Base-by-base conservation (phyloP, 495 filamentous ascomycete species). In the Corynascus novoguineensis region DNA sequence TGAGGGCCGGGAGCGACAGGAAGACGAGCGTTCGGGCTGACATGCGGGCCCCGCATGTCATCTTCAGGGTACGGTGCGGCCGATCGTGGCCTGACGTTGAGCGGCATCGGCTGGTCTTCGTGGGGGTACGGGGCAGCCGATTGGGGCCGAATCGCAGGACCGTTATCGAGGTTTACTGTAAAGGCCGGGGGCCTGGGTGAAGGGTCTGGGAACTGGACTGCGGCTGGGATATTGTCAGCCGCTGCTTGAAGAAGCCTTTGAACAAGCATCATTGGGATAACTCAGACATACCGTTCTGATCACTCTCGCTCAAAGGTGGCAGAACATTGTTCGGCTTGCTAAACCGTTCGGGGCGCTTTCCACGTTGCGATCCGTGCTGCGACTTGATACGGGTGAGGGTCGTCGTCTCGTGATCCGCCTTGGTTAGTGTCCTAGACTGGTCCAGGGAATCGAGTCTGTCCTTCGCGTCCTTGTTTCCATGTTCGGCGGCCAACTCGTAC, bases 381-480 rank as follows among this genome's bases (percentile, higher is more conserved):
- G 92, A 95, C 70, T 92, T 92, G 74, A 98, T 97, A 28, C 89
- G 83, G 17, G 83, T 82, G 58, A 98, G 83, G 1, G 95, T 92
- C 57, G 95, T 83, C 50, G 90, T 86, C 68, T 97, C 91, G 69
- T 97, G 93, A 65, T 98, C 93, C 66, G 86, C 83, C 70, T 88
- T 88, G 10, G 89, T 92, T 37, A 98, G 77, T 4, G 86, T 89
- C 71, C 90, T 92, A 54, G 90, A 88, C 64, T 88, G 84, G 22
- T 83, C 86, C 53, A 98, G 87, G 45, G 88, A 87, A 41, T 95
- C 89, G 56, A 98, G 82, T 40, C 93, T 80, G 50, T 78, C 82
- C 22, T 79, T 78, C 9, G 93, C 93, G 68, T 98, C 93, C 63
- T 89, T 88, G 64, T 97, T 97, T 35, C 92, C 95, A 68, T 91